Conservation (phyloP, 2,329 filamentous ascomycete genomes). For the Fusarium aywerte region DNA sequence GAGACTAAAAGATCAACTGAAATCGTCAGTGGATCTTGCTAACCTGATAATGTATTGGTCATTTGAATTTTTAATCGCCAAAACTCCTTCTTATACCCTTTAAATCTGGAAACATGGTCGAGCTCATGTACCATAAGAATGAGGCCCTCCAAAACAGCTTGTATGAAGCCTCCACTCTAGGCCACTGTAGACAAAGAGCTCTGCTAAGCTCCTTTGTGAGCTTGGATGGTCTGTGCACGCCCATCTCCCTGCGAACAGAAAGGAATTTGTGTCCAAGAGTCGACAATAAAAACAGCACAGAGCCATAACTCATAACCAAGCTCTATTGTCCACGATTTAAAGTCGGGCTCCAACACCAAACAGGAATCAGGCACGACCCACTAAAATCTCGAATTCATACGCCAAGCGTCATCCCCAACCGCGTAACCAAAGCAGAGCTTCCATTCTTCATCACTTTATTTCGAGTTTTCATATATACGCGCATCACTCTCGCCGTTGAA, state of each 20-base stretch:
- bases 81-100: background rate
- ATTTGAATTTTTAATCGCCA: background rate
- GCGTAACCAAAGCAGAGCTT: conserved; percentile 19
- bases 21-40: background rate
- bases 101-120: background rate
- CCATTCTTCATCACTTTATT: conserved; percentile 18
- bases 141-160: conserved; percentile 1
- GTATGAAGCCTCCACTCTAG: background rate
- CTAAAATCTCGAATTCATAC: conserved; percentile 36
- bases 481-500: conserved; percentile 2
- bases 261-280: background rate
- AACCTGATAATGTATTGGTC: background rate
- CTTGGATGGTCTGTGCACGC: conserved; percentile 39
- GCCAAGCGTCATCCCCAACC: conserved; percentile 39
- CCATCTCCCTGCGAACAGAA: conserved; percentile 43
- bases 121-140: background rate
- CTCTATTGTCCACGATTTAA: background rate
- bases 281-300: background rate
- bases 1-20: background rate
- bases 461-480: background rate
- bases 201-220: conserved; percentile 6
- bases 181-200: conserved; percentile 1
- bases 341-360: background rate
- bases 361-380: conserved; percentile 28
- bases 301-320: no score